Conservation (phyloP, 305 asterid species). For the Ajuga reptans region DNA sequence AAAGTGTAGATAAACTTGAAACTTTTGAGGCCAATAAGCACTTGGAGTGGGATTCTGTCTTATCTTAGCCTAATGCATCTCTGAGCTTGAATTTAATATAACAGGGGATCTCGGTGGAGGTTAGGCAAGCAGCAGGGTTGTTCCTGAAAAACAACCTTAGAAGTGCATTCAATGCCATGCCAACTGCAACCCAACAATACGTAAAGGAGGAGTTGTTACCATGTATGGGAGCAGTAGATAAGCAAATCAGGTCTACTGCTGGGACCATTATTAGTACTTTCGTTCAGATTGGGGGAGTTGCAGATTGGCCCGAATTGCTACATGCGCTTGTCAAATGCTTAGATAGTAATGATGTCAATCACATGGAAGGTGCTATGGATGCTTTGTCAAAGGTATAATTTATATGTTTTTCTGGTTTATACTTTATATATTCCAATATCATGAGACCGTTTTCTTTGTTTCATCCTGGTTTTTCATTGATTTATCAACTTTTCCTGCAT, state of each 20-base stretch:
- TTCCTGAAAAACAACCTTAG: conserved; percentile 81
- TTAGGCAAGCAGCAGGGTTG: conserved; percentile 95
- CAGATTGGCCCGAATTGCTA: conserved; percentile 89
- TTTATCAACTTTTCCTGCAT: background rate
- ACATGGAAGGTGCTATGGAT: conserved; percentile 99
- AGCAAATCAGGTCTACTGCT: conserved; percentile 84
- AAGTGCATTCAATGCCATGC: conserved; percentile 52
- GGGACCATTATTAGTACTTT: conserved; percentile 84
- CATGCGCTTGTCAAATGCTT: conserved; percentile 74
- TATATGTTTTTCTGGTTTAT: background rate
- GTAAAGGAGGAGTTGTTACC: conserved; percentile 77
- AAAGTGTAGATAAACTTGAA: background rate
- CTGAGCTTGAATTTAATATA: conserved; percentile 15
- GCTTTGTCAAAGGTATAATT: conserved; percentile 83
- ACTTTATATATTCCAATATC: background rate
- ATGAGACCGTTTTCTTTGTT: background rate
- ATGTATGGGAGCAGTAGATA: conserved; percentile 76
- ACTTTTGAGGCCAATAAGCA: background rate
- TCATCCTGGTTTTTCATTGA: background rate
- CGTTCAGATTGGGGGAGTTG: conserved; percentile 78
- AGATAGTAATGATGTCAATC: conserved; percentile 81
- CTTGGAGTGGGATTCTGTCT: background rate
- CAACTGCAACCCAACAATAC: conserved; percentile 58
- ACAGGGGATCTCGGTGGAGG: conserved; percentile 84
- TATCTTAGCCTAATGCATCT: background rate